Base-by-base conservation (phyloP, 78 protist species). In the Polysphondylium violaceum region DNA sequence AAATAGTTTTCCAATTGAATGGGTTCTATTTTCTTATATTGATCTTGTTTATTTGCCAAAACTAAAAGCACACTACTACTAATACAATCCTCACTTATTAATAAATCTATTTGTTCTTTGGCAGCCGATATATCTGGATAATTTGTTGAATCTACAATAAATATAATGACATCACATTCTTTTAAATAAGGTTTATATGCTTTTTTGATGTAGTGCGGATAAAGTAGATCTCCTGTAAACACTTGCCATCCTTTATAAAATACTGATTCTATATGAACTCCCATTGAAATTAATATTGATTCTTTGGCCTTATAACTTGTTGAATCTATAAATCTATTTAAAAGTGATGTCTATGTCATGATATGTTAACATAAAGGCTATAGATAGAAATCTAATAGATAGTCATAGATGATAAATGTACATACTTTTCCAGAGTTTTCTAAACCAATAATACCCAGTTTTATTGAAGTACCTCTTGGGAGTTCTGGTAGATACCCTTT, bases 41-140 rank as follows among this genome's bases (percentile, higher is more conserved):
- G 65, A 59, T 81, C 89, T 68, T 81, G 89, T 55, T 81, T 81
- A 33, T 81, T 81, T 40, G 89, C 89, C 69, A 81, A 53, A 9
- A 81, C 89, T 41, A 81, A 47, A 41, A 81, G 68, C 38, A 67
- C 77, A 68, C 78, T 81, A 58, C 69, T 68, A 51, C 27, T 56
- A 6, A 81, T 81, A 68, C 76, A 64, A 40, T 65, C 47, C 33
- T 81, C 89, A 23, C 19, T 19, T 7, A 81, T 36, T 9, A 81
- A 47, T 27, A 81, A 33, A 68, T 81, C 89, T 17, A 81, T 65
- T 36, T 81, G 89, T 36, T 56, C 64, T 61, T 81, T 81, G 12
- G 89, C 89, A 3, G 74, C 64, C 31, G 89, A 14, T n/a, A 81
- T 68, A 33, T 81, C 61, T 23, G 17, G 74, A 68, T 38, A 53